A percentile compares a stretch with the other conserved stretches of the same genome.
phyloP scores from a whole-genome alignment of 768 basidiomycete genomes.

The Tricholoma sp. region DNA sequence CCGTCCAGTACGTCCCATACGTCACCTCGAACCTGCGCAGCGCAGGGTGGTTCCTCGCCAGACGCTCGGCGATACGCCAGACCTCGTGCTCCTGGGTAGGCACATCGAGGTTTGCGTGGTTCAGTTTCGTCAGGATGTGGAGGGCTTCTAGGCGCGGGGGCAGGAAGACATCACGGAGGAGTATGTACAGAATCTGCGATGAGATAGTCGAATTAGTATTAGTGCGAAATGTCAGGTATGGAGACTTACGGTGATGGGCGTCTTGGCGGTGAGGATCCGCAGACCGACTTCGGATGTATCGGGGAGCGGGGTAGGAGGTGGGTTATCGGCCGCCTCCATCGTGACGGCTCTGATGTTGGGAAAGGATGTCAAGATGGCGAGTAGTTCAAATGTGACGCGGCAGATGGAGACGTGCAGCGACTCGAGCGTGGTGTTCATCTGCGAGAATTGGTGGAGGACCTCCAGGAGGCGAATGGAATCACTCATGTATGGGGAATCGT shows the following conservation, averaged over 20 bases:
- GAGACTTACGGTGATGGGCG: constrained; percentile 7
- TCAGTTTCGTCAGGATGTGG: constrained; percentile 19
- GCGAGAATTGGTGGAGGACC: constrained; percentile 13
- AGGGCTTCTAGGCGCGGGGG: constrained; percentile 15
- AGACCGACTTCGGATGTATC: background rate
- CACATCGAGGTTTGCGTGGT: constrained; percentile 15
- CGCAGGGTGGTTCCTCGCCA: constrained; percentile 15
- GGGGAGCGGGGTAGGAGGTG: background rate
- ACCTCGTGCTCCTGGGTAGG: constrained; percentile 20
- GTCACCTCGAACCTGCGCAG: constrained; percentile 19
- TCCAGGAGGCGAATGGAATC: constrained; percentile 16
- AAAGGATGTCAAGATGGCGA: constrained; percentile 7
- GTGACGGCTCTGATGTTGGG: constrained; percentile 3
- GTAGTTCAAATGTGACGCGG: constrained; percentile 15
- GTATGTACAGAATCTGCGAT: constrained; percentile 14
- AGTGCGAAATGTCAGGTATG: background rate
- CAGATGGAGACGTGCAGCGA: constrained; percentile 17
- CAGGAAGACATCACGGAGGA: constrained; percentile 14
- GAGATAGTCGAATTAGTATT: background rate
- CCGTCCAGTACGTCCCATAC: constrained; percentile 28
- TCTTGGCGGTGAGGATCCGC: background rate
- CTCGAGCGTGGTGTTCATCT: constrained; percentile 14
- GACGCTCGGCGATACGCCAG: constrained; percentile 16
- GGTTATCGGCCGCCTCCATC: constrained; percentile 8
- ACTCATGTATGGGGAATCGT: constrained; percentile 19